Evolutionary conservation across 1,284 basidiomycete genomes (phyloP), one percentile per base, ranked within the genome.

Genomic region (Sporisorium iseilematis-ciliati): DNA sequence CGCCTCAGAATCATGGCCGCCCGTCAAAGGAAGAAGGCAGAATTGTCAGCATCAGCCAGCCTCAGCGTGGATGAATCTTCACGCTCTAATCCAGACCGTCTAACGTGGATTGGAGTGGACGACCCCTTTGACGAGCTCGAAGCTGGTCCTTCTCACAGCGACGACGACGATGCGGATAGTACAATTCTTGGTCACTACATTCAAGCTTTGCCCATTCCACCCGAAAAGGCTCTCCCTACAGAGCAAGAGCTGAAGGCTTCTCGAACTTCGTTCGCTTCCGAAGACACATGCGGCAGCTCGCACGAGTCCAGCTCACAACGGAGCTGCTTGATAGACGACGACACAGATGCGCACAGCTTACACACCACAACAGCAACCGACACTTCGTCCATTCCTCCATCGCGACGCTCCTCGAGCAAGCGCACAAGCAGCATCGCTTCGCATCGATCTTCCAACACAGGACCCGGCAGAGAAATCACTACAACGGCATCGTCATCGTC

Each of bases 81-180:
- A 6, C 25, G 6, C 12, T 6, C 33, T 0, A 20, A 51, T 29
- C 18, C 56, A 11, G 46, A 68, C 40, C 71, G 71, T 6, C 51
- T 69, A 16, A 65, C 65, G 14, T 69, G 65, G 65, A 23, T 49
- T 31, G 56, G 66, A n/a, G 52, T 75, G 23, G 57, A 62, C 5
- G 54, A 61, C 14, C n/a, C 35, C 18, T 8, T 38, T 18, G 35
- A 52, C 29, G 29, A 23, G 25, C 18, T 29, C 16, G 16, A 42
- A 12, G 3, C 35, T 12, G n/a, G 1, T 45, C 49, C 38, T 51
- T n/a, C 14, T 10, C 35, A 42, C 38, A 64, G 49, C 42, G 57
- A 67, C 38, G 60, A 57, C 4, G 58, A 68, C 14, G 73, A 70
- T 29, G 59, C 55, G n/a, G 67, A 66, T 21, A 75, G 67, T 41